Conservation (phyloP, 345 rosid genomes). For the Salix dunnii region DNA sequence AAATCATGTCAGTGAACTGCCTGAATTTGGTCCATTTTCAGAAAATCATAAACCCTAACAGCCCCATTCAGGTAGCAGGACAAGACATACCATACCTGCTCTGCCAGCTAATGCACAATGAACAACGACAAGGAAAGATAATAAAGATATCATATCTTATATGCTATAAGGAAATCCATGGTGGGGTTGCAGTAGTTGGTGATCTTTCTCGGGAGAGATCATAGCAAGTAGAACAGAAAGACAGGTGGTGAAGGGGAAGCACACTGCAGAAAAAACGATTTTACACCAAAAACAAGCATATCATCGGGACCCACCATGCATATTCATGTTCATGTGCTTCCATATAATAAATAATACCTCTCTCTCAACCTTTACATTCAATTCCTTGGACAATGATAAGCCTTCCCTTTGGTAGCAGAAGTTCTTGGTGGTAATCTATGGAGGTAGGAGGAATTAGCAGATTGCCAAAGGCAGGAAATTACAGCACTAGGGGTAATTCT, state of each 20-base stretch:
- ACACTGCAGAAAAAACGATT: slow-evolving; percentile 13
- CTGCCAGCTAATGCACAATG: slow-evolving; percentile 39
- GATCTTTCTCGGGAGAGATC: background rate
- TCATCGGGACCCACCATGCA: slow-evolving; percentile 23
- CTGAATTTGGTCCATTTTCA: background rate
- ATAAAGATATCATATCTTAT: background rate
- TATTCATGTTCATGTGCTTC: background rate
- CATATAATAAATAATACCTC: background rate
- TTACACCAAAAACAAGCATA: slow-evolving; percentile 29
- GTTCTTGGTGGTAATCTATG: background rate
- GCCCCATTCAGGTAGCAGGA: background rate
- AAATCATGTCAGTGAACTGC: background rate
- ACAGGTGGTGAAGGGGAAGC: slow-evolving; percentile 28
- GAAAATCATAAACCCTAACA: background rate
- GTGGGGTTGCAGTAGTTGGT: slow-evolving; percentile 36
- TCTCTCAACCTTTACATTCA: background rate
- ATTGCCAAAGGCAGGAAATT: background rate
- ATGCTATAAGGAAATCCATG: slow-evolving; percentile 2
- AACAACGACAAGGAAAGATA: slow-evolving; percentile 21
- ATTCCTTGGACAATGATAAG: background rate
- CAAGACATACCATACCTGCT: slow-evolving; percentile 24
- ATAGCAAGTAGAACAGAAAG: slow-evolving; percentile 1
- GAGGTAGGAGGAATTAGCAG: background rate
- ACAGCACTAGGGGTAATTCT: background rate
- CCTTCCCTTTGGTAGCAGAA: background rate